Conservation (phyloP, 2,329 filamentous ascomycete species). For the Phaeosphaeria sp. region DNA sequence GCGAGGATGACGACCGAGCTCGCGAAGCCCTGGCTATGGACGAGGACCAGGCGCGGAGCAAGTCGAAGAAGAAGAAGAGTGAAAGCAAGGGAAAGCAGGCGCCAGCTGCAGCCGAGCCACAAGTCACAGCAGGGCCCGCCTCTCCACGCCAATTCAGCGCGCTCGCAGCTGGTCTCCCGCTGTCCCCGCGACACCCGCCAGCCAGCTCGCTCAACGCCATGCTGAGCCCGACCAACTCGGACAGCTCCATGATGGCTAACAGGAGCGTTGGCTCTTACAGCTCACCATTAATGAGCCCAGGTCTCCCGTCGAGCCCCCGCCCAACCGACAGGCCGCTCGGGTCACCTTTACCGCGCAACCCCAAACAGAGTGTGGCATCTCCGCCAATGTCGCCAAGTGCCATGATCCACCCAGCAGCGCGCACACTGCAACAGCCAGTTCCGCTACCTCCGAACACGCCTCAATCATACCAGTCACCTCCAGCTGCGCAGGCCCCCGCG, state of each 20-base stretch:
- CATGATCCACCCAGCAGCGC: conserved; percentile 69
- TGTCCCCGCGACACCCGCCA: conserved; percentile 47
- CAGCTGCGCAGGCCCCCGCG: conserved; percentile 40
- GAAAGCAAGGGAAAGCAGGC: conserved; percentile 58
- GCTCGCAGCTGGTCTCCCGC: conserved; percentile 41
- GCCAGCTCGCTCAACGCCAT: conserved; percentile 52
- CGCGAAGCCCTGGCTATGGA: conserved; percentile 72
- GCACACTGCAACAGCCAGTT: conserved; percentile 75
- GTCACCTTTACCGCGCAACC: conserved; percentile 65
- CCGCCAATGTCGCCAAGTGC: conserved; percentile 72
- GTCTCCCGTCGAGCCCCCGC: conserved; percentile 68
- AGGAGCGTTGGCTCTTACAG: conserved; percentile 49
- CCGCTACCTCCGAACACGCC: conserved; percentile 75
- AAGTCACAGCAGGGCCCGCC: conserved; percentile 26
- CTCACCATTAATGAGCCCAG: conserved; percentile 64
- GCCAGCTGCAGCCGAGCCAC: conserved; percentile 30
- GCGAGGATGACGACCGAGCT: conserved; percentile 84
- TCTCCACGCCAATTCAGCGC: conserved; percentile 43
- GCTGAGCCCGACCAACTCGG: conserved; percentile 57
- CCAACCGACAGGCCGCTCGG: conserved; percentile 66
- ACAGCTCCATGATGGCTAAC: conserved; percentile 49
- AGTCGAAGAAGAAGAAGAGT: conserved; percentile 73
- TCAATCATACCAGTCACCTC: conserved; percentile 65
- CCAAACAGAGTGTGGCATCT: conserved; percentile 64
- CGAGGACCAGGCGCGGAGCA: conserved; percentile 73